Evolutionary conservation across 192 early-diverging fungal genomes (phyloP).

Genomic region (Backusella circina): DNA sequence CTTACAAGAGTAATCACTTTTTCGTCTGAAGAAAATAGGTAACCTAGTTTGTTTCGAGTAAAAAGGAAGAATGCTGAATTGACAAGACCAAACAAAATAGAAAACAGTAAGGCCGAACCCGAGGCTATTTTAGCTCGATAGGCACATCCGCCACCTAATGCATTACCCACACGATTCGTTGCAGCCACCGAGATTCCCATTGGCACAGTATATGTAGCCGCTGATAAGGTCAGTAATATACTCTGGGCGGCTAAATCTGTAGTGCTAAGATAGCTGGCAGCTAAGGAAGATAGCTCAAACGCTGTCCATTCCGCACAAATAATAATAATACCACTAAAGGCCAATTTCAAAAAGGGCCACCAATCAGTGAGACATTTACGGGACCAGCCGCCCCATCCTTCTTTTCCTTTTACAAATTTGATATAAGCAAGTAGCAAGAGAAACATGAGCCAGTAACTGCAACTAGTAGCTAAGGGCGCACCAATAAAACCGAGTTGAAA

Average conservation of each 20-base stretch:
- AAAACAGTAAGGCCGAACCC: slow-evolving; percentile 43
- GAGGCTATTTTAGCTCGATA: slow-evolving; percentile 48
- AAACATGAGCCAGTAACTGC: slow-evolving; percentile 63
- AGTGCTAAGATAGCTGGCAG: slow-evolving; percentile 55
- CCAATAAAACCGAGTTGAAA: slow-evolving; percentile 60
- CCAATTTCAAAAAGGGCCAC: slow-evolving; percentile 55
- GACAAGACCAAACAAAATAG: slow-evolving; percentile 44
- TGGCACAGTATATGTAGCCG: slow-evolving; percentile 46
- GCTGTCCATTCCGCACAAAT: slow-evolving; percentile 69
- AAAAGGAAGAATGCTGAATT: slow-evolving; percentile 46
- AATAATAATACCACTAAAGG: slow-evolving; percentile 67
- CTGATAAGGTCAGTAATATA: slow-evolving; percentile 48
- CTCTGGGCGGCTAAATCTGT: slow-evolving; percentile 51
- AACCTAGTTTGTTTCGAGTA: slow-evolving; percentile 54
- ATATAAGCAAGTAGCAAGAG: slow-evolving; percentile 49
- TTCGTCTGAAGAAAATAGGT: slow-evolving; percentile 61
- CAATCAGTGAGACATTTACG: slow-evolving; percentile 32
- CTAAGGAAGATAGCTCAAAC: slow-evolving; percentile 66
- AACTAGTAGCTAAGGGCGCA: slow-evolving; percentile 61
- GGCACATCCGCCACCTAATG: slow-evolving; percentile 51
- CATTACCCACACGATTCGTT: slow-evolving; percentile 49
- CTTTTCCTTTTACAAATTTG: slow-evolving; percentile 44
- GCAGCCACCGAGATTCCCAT: slow-evolving; percentile 51
- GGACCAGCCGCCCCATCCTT: slow-evolving; percentile 76
- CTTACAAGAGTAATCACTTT: slow-evolving; percentile 68